Conservation (phyloP, 768 basidiomycete species). For the Crassisporium funariophilum region DNA sequence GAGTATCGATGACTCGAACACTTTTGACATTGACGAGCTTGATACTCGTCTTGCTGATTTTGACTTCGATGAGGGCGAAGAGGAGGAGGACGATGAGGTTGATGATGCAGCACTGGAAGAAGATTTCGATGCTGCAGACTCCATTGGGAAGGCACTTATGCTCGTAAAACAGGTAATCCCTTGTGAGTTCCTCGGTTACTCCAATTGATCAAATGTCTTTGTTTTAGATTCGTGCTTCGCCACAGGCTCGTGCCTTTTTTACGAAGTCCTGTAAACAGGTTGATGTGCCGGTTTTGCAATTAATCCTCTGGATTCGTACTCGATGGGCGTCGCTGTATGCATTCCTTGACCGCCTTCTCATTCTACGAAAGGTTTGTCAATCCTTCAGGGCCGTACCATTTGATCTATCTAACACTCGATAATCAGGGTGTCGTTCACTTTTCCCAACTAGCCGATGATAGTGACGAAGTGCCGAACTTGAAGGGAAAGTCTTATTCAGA, state of each 20-base stretch:
- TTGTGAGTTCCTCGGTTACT: not conserved
- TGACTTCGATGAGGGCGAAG: slow-evolving; percentile 1
- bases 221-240: slow-evolving; percentile 23
- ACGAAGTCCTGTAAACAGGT: slow-evolving; percentile 16
- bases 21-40: no score
- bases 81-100: slow-evolving; percentile 2
- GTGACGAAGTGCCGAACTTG: slow-evolving; percentile 23
- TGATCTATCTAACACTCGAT: slow-evolving; percentile 11
- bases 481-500: slow-evolving; percentile 27
- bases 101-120: slow-evolving; percentile 5
- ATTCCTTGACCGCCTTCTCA: slow-evolving; percentile 17
- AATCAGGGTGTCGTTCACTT: slow-evolving; percentile 24
- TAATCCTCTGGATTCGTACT: slow-evolving; percentile 30
- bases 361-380: slow-evolving; percentile 5
- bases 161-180: slow-evolving; percentile 24
- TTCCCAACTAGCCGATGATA: slow-evolving; percentile 20
- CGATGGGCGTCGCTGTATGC: slow-evolving; percentile 31
- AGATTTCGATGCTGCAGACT: slow-evolving; percentile 20
- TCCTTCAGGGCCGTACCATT: not conserved
- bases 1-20: no score
- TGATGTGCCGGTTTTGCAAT: slow-evolving; percentile 19
- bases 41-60: no score
- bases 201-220: not conserved
- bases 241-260: slow-evolving; percentile 29
- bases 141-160: slow-evolving; percentile 23